A percentile compares a stretch with the other conserved stretches of the same genome.
phyloP scores from a whole-genome alignment of 148 eudicot species.

The Rhododendron simsii region DNA sequence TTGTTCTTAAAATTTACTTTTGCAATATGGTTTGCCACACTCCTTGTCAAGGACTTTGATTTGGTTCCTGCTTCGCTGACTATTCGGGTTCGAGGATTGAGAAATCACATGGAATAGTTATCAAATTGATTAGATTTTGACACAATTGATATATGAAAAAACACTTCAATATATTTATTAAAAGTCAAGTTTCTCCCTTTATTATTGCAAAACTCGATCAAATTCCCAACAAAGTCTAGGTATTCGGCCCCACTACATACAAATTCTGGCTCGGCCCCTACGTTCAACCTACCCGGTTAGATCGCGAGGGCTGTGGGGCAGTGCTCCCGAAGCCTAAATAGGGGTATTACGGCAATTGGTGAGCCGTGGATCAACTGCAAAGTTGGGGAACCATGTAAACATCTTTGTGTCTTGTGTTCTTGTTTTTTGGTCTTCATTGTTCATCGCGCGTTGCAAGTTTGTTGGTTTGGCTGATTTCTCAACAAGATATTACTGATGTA shows the following conservation, averaged over 20 bases:
- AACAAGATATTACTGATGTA: background rate
- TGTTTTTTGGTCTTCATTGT: background rate
- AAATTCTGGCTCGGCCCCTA: too few relatives aligned
- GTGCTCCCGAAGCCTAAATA: too few relatives aligned
- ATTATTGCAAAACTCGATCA: too few relatives aligned
- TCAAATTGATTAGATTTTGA: background rate
- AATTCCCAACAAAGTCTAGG: too few relatives aligned
- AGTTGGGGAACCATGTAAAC: background rate
- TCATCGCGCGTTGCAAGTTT: background rate
- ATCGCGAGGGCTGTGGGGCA: too few relatives aligned
- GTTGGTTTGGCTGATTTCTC: background rate
- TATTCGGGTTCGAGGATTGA: too few relatives aligned
- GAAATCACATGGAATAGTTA: background rate
- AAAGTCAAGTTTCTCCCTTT: too few relatives aligned
- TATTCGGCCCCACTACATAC: too few relatives aligned
- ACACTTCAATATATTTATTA: too few relatives aligned
- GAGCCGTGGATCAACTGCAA: background rate
- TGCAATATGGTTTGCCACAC: background rate
- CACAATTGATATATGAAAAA: background rate
- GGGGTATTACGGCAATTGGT: too few relatives aligned
- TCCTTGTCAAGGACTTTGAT: background rate
- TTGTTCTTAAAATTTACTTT: background rate
- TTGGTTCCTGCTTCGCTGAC: background rate
- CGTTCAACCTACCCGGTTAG: too few relatives aligned
- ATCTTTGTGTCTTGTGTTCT: background rate